Conservation (phyloP, 768 basidiomycete species). For the Amanita phalloides region DNA sequence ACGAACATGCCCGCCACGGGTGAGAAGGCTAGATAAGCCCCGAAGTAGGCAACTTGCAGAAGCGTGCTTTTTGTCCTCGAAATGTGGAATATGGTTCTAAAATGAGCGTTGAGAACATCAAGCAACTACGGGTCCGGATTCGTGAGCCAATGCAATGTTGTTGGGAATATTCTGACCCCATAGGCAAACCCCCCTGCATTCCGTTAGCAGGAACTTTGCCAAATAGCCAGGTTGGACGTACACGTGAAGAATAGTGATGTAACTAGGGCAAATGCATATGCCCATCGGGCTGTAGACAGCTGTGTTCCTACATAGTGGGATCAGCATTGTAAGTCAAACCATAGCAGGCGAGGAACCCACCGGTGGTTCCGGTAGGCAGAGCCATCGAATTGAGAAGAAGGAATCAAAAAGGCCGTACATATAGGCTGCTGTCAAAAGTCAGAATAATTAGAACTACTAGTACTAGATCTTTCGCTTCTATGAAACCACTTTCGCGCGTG, state of each 20-base stretch:
- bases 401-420: background rate
- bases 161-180: constrained; percentile 30
- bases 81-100: constrained; percentile 60
- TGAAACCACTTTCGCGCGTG: background rate
- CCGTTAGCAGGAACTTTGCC: background rate
- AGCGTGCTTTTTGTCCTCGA: constrained; percentile 62
- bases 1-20: constrained; percentile 50
- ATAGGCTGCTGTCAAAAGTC: background rate
- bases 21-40: constrained; percentile 52
- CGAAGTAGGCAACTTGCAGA: constrained; percentile 67
- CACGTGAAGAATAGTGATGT: constrained; percentile 72
- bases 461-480: too few species aligned
- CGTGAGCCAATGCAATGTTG: constrained; percentile 11
- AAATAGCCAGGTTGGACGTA: constrained; percentile 15
- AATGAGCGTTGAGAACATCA: constrained; percentile 63
- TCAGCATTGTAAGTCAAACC: too few species aligned
- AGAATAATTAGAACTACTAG: background rate
- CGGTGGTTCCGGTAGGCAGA: background rate
- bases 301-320: constrained; percentile 22
- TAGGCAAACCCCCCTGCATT: constrained; percentile 57
- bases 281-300: constrained; percentile 34
- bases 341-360: background rate
- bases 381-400: background rate
- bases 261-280: constrained; percentile 55
- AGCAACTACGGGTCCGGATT: constrained; percentile 33